These are phyloP conservation scores for Acidomyces sp. DNA, from an alignment of 495 filamentous ascomycete species.

Conservation along the genomic window DNA sequence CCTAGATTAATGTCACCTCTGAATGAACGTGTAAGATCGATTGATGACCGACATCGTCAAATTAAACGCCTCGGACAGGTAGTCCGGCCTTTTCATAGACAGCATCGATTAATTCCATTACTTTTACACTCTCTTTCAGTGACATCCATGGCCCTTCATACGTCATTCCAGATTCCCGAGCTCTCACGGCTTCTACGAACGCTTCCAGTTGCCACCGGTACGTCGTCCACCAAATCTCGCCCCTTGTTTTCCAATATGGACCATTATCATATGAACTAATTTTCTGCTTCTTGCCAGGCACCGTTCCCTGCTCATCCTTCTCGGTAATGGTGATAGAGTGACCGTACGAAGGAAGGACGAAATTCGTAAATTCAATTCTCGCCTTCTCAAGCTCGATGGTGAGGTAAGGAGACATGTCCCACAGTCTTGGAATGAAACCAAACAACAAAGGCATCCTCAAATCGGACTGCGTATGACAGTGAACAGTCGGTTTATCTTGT, in stretches of 20 bases:
- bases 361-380: constrained; percentile 29
- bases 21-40: too few species aligned
- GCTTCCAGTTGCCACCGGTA: constrained; percentile 29
- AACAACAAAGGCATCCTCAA: constrained; percentile 1
- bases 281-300: constrained; percentile 19
- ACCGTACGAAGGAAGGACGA: constrained; percentile 30
- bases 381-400: constrained; percentile 30
- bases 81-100: constrained; percentile 26
- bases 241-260: constrained; percentile 21
- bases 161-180: constrained; percentile 13
- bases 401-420: constrained; percentile 24
- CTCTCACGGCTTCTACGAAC: constrained; percentile 25
- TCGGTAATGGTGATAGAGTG: constrained; percentile 31
- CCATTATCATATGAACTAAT: constrained; percentile 19
- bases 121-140: constrained; percentile 22
- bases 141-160: constrained; percentile 20
- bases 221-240: constrained; percentile 25
- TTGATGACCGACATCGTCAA: too few species aligned
- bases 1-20: too few species aligned
- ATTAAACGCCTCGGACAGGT: too few species aligned
- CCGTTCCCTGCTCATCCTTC: constrained; percentile 24
- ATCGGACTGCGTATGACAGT: constrained; percentile 19
- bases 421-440: constrained; percentile 26
- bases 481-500: constrained; percentile 16
- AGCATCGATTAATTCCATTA: constrained; percentile 26